These are phyloP conservation scores for Taiwanofungus camphoratus DNA, from an alignment of 1,284 basidiomycete genomes.

Conservation along the genomic window DNA sequence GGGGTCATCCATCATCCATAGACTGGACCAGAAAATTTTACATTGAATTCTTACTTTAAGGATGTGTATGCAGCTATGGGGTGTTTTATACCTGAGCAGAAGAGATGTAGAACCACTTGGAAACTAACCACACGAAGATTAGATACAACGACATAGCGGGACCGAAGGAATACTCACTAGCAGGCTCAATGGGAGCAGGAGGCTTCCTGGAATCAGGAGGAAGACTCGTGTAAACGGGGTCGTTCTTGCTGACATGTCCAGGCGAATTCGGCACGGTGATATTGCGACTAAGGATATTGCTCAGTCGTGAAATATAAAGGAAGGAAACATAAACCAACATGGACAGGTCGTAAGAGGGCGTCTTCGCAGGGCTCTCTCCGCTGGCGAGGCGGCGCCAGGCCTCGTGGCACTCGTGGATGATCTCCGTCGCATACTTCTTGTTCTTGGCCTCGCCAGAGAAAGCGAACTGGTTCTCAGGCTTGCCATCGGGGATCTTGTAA, in stretches of 20 bases:
- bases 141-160: conserved; percentile 9
- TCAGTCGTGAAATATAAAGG: conserved; percentile 6
- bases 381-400: conserved; percentile 93
- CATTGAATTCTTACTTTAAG: conserved; percentile 17
- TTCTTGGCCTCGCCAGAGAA: conserved; percentile 99
- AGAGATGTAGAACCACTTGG: conserved; percentile 88
- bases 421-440: conserved; percentile 98
- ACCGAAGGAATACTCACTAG: conserved; percentile 49
- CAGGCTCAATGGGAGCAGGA: conserved; percentile 82
- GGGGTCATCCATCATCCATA: conserved; percentile 8
- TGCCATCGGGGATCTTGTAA: conserved; percentile 98
- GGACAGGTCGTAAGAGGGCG: conserved; percentile 66
- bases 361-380: conserved; percentile 75
- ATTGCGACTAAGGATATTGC: conserved; percentile 48
- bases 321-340: conserved; percentile 54
- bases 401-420: conserved; percentile 98
- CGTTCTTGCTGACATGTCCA: conserved; percentile 59
- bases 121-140: conserved; percentile 44
- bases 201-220: conserved; percentile 80
- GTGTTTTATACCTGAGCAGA: conserved; percentile 63
- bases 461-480: conserved; percentile 98
- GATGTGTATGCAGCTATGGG: conserved; percentile 16
- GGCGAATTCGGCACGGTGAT: conserved; percentile 72
- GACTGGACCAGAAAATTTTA: conserved; percentile 13
- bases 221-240: conserved; percentile 61